Evolutionary conservation across 2,329 filamentous ascomycete species (phyloP).

Genomic region (Verticillium alfalfae): DNA sequence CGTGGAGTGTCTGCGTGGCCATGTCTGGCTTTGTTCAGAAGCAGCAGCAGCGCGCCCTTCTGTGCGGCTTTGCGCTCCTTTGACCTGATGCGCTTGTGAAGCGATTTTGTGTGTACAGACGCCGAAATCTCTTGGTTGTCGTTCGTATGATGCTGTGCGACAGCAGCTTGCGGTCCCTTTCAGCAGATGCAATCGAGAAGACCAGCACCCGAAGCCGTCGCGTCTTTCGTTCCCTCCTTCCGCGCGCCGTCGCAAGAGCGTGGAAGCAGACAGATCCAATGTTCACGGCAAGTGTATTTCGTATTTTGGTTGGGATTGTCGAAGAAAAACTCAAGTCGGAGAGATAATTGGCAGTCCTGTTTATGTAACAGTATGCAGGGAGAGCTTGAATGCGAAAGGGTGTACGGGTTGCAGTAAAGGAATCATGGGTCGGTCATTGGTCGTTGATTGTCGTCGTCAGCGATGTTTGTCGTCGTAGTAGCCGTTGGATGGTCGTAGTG

Average conservation of each 20-base stretch:
- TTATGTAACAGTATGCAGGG: neutral
- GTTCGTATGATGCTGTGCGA: neutral
- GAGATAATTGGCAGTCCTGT: neutral
- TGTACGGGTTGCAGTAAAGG: neutral
- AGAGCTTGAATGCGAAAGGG: neutral
- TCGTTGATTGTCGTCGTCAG: neutral
- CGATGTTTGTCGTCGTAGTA: neutral
- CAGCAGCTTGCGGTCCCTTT: neutral
- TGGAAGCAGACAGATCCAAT: too few species aligned
- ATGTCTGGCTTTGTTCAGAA: constrained; percentile 13
- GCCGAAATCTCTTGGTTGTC: neutral
- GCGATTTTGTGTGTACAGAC: neutral
- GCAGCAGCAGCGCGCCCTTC: neutral
- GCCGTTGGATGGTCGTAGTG: neutral
- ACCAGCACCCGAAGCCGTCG: neutral
- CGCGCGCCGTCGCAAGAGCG: neutral
- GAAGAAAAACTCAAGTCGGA: neutral
- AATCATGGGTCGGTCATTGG: neutral
- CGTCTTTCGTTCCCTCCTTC: neutral
- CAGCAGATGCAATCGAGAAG: neutral
- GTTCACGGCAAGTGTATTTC: too few species aligned
- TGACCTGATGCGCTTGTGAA: neutral
- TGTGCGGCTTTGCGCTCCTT: neutral
- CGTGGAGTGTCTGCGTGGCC: constrained; percentile 20
- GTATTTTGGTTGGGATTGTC: neutral